Base-by-base conservation (phyloP, 2,329 filamentous ascomycete species). In the Stemphylium vesicarium region DNA sequence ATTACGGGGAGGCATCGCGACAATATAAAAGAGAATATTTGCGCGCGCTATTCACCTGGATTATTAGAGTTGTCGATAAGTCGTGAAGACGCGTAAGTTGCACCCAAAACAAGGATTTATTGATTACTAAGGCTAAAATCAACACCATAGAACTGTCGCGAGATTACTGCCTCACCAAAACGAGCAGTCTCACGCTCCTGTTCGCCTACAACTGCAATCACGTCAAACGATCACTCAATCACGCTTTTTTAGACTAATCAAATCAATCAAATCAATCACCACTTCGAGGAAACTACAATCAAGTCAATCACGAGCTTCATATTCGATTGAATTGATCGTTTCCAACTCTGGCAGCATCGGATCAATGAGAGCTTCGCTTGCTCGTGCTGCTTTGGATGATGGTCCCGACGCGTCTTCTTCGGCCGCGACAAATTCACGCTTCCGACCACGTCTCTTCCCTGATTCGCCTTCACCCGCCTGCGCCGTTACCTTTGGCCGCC, bases 391-490 rank as follows among this genome's bases (percentile, higher is more conserved):
- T 36, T 53, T 41, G 4, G 35, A 13, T 47, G 42, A 42, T 47
- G 35, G 13, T 31, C n/a, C 40, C 16, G 16, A 47, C 18, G 32
- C 40, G n/a, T 33, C 22, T 45, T 45, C 39, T 26, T 29, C 37
- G 12, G 38, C 29, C 29, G 47, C 47, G 36, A 39, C 26, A 33
- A 13, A 20, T 45, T 38, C 32, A 39, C 40, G 40, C 33, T 53
- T 53, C 42, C 29, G 15, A 48, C 49, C 33, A 40, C 41, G 49
- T 52, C 41, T 52, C 35, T 35, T 45, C 35, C 16, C 41, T 39
- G 11, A 11, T 35, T 40, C 10, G 16, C 33, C 36, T 39, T 26
- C 36, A 41, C 24, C 41, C 22, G 40, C 35, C 47, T 50, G 47
- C 13, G 13, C 29, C 18, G 26, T 50, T 52, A 26, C 31, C 50